Conservation (phyloP, 1,284 basidiomycete species). For the Ustilago tritici region DNA sequence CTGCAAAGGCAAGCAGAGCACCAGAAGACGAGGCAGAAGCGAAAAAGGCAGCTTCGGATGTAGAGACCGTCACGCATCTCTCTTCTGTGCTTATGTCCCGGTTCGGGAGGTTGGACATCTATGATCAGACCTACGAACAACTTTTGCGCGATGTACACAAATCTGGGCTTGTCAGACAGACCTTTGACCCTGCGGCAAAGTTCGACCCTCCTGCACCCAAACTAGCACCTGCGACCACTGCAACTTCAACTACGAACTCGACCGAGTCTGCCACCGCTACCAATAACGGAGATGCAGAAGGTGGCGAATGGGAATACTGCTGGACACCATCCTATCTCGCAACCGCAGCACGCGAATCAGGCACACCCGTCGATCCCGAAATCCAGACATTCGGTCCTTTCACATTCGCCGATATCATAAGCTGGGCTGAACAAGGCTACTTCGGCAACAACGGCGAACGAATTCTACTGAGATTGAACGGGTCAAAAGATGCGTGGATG, state of each 20-base stretch:
- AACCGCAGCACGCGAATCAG: constrained; percentile 42
- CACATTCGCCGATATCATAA: constrained; percentile 39
- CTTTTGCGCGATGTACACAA: constrained; percentile 60
- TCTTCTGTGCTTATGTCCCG: constrained; percentile 62
- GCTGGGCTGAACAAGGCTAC: constrained; percentile 63
- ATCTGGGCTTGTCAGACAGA: constrained; percentile 58
- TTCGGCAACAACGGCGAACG: constrained; percentile 61
- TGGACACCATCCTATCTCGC: constrained; percentile 65
- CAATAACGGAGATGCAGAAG: not conserved
- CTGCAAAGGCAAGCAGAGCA: constrained; percentile 73
- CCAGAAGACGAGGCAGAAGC: constrained; percentile 1
- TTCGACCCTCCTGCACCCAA: constrained; percentile 21
- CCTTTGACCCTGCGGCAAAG: constrained; percentile 61
- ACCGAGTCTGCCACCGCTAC: not conserved
- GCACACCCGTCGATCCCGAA: constrained; percentile 45
- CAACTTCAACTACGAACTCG: not conserved
- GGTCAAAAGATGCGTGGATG: constrained; percentile 34
- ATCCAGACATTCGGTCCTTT: constrained; percentile 64
- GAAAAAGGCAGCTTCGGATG: constrained; percentile 25
- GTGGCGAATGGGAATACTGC: constrained; percentile 57
- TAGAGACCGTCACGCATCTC: constrained; percentile 62
- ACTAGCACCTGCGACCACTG: not conserved
- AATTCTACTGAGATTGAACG: constrained; percentile 49
- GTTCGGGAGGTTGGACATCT: constrained; percentile 63
- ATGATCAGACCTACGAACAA: constrained; percentile 64